Evolutionary conservation across 768 basidiomycete genomes (phyloP).

Genomic region (Peribolospora baueri): DNA sequence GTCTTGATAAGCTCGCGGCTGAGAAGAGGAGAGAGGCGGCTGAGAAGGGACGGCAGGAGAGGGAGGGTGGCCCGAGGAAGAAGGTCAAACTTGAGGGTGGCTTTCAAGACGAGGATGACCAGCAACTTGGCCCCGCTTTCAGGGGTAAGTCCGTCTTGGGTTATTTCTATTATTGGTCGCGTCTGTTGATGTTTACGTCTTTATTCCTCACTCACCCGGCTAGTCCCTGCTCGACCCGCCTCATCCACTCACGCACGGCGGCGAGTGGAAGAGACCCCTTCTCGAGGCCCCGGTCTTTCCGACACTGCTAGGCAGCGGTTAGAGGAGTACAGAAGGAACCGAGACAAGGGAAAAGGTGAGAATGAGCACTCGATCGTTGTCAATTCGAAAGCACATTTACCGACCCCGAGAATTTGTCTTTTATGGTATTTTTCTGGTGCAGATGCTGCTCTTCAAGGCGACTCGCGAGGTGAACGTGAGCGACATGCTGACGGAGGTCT

Average conservation of each 20-base stretch:
- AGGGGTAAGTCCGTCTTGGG: conserved; percentile 37
- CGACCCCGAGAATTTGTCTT: no score
- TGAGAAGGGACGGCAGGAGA: conserved; percentile 27
- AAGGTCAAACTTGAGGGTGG: conserved; percentile 34
- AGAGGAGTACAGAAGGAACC: conserved; percentile 48
- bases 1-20: conserved; percentile 63
- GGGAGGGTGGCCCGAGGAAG: conserved; percentile 35
- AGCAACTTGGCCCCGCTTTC: conserved; percentile 37
- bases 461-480: not conserved
- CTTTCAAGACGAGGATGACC: conserved; percentile 18
- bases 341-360: conserved; percentile 34
- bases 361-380: no score
- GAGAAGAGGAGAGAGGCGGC: conserved; percentile 40
- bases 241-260: conserved; percentile 39
- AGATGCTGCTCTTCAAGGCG: no score
- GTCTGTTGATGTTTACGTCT: not conserved
- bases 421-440: no score
- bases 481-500: conserved; percentile 45
- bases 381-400: no score
- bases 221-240: conserved; percentile 57
- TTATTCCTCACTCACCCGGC: not conserved
- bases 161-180: no score
- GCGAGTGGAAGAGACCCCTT: conserved; percentile 72
- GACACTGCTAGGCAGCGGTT: conserved; percentile 43
- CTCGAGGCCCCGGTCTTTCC: conserved; percentile 70